These are phyloP conservation scores for Termitomyces sp. DNA, from an alignment of 768 basidiomycete genomes.

Conservation along the genomic window DNA sequence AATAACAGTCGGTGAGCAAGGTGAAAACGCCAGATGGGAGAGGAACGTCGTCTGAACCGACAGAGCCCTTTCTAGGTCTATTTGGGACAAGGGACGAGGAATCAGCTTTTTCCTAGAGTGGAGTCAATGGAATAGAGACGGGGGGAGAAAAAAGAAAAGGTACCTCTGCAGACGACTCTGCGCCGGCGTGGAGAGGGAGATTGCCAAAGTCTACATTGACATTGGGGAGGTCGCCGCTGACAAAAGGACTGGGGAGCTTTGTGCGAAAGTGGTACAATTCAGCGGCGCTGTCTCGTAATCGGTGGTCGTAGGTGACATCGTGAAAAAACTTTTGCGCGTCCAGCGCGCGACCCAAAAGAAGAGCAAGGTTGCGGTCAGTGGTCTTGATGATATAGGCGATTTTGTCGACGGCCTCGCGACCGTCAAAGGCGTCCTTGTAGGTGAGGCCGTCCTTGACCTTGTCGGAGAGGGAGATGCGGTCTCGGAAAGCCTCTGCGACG, in stretches of 20 bases:
- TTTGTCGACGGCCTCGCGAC: constrained; percentile 94
- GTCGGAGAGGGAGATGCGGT: constrained; percentile 73
- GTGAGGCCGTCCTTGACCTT: constrained; percentile 91
- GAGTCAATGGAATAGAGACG: neutral
- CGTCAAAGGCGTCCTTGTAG: constrained; percentile 96
- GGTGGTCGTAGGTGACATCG: constrained; percentile 98
- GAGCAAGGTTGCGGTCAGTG: constrained; percentile 91
- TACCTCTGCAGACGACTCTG: constrained; percentile 25
- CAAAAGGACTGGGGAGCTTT: constrained; percentile 78
- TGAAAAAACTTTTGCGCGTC: constrained; percentile 99
- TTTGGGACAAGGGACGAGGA: constrained; percentile 22
- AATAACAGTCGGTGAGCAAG: constrained; percentile 94
- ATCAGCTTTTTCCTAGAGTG: constrained; percentile 24
- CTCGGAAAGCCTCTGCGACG: constrained; percentile 90
- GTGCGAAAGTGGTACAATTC: constrained; percentile 95
- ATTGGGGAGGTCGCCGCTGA: constrained; percentile 62
- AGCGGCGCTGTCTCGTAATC: constrained; percentile 78
- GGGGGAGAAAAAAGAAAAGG: neutral
- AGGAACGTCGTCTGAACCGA: constrained; percentile 54
- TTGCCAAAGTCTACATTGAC: constrained; percentile 18
- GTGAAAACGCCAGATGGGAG: constrained; percentile 95
- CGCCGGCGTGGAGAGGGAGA: constrained; percentile 9
- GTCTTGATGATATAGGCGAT: constrained; percentile 99
- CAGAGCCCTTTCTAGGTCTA: constrained; percentile 35
- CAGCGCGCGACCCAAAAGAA: constrained; percentile 90